These are phyloP conservation scores for Didymella glomerata DNA, from an alignment of 2,329 filamentous ascomycete species.

Conservation along the genomic window DNA sequence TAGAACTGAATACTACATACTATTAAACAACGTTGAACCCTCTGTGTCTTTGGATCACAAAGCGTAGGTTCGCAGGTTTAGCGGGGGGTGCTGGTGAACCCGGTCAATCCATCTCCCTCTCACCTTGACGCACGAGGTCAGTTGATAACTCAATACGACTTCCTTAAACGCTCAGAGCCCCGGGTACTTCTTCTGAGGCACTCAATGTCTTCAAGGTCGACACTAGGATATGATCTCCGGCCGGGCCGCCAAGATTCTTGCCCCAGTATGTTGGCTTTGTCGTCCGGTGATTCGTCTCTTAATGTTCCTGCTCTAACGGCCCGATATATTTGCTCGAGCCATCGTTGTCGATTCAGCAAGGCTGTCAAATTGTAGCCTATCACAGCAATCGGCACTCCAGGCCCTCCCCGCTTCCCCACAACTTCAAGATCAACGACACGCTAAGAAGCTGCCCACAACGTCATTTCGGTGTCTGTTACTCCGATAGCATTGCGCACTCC, in stretches of 20 bases:
- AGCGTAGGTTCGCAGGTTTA: too few species aligned
- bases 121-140: neutral
- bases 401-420: slow-evolving; percentile 20
- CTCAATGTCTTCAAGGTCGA: neutral
- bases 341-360: neutral
- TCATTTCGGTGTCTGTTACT: slow-evolving; percentile 20
- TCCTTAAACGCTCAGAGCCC: neutral
- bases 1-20: too few species aligned
- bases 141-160: too few species aligned
- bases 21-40: neutral
- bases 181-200: neutral
- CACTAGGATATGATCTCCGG: too few species aligned
- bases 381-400: neutral
- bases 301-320: neutral
- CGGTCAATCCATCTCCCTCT: neutral
- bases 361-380: neutral
- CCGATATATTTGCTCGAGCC: neutral
- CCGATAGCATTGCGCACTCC: slow-evolving; percentile 2
- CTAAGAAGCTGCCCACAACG: slow-evolving; percentile 1
- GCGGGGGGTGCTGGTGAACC: neutral
- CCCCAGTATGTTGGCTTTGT: neutral
- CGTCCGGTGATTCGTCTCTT: neutral
- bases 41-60: neutral
- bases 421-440: slow-evolving; percentile 4
- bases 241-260: too few species aligned